Conservation (phyloP, 23 red algal genomes). For the Chondrus crispus region DNA sequence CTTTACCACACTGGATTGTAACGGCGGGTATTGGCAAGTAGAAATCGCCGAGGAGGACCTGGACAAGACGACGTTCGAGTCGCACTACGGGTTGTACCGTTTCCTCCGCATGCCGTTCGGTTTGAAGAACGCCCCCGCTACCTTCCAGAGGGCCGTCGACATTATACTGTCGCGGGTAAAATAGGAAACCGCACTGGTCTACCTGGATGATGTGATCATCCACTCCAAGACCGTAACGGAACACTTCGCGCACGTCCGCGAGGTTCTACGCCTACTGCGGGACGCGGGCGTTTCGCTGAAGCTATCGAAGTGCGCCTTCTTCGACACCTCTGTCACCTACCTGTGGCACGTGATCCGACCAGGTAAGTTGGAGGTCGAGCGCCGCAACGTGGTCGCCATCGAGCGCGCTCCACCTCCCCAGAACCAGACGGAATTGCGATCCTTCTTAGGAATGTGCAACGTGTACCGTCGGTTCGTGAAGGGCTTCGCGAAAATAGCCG, state of each 20-base stretch:
- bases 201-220: conserved; percentile 9
- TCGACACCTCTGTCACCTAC: not conserved
- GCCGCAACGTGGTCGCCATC: too few species aligned
- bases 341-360: not conserved
- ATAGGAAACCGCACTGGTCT: not conserved
- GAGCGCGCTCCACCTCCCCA: too few species aligned
- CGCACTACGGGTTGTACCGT: not conserved
- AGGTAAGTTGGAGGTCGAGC: not conserved
- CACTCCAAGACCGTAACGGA: not conserved
- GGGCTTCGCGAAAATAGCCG: not conserved
- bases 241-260: not conserved
- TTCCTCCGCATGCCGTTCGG: not conserved
- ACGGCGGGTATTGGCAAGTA: conserved; percentile 15
- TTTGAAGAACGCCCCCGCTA: not conserved
- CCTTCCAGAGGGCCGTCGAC: conserved; percentile 13
- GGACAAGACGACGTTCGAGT: not conserved
- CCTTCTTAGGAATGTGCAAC: not conserved
- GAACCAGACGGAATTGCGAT: not conserved
- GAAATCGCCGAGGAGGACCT: not conserved
- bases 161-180: not conserved
- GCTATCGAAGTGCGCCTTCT: not conserved
- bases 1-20: conserved; percentile 1
- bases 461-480: not conserved
- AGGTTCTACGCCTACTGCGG: not conserved
- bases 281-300: not conserved